Conservation (phyloP, 768 basidiomycete species). For the Coprinellus micaceus region DNA sequence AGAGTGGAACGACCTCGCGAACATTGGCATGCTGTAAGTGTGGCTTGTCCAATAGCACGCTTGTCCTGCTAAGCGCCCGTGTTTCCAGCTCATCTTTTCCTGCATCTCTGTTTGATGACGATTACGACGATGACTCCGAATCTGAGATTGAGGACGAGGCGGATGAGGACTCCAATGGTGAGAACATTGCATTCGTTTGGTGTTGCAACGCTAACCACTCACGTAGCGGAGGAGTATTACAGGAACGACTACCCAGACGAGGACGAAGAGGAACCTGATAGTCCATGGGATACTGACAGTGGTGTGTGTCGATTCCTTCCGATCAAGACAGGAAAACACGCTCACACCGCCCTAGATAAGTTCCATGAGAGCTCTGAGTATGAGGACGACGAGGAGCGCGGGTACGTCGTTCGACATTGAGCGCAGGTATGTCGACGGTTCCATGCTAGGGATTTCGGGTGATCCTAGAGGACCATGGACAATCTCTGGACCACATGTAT, state of each 20-base stretch:
- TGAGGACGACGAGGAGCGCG: constrained; percentile 38
- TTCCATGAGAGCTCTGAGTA: constrained; percentile 55
- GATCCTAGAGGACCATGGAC: background rate
- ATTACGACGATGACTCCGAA: constrained; percentile 59
- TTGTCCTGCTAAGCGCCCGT: too few relatives aligned
- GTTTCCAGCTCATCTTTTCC: constrained; percentile 65
- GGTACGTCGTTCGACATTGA: too few relatives aligned
- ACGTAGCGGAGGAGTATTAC: constrained; percentile 84
- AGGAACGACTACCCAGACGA: constrained; percentile 86
- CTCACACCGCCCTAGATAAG: constrained; percentile 37
- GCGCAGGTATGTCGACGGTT: too few relatives aligned
- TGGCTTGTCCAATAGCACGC: too few relatives aligned
- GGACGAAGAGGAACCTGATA: constrained; percentile 34
- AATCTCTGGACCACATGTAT: constrained; percentile 3
- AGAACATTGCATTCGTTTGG: too few relatives aligned
- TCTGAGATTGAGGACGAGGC: constrained; percentile 70
- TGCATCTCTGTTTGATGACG: constrained; percentile 42
- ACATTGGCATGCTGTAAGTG: constrained; percentile 63
- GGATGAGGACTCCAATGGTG: constrained; percentile 84
- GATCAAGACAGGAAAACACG: background rate
- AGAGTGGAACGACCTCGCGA: constrained; percentile 54
- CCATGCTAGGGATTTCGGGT: too few relatives aligned
- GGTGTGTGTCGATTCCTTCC: constrained; percentile 23
- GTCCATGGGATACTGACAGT: constrained; percentile 21
- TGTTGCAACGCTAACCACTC: too few relatives aligned